A percentile compares a stretch with the other conserved stretches of the same genome.
Conservation (phyloP, 2,329 filamentous ascomycete species). For the Calonectria leucothoes region DNA sequence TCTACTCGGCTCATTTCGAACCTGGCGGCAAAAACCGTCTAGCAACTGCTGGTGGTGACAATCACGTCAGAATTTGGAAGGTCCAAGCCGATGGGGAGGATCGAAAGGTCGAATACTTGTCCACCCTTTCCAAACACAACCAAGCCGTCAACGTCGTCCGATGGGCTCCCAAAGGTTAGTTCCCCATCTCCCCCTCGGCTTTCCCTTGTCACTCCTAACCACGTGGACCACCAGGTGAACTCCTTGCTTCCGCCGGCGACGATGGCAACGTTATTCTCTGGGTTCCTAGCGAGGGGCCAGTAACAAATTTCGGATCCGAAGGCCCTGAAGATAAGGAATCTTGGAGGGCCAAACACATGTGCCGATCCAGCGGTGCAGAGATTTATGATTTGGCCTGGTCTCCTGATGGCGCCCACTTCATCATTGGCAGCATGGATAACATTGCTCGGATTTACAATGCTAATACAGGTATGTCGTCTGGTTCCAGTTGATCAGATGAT, state of each 20-base stretch:
- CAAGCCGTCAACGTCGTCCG: conserved; percentile 98
- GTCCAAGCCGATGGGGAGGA: conserved; percentile 87
- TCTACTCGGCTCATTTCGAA: conserved; percentile 98
- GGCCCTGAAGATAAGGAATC: conserved; percentile 93
- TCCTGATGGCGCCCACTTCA: conserved; percentile 95
- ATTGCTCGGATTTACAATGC: conserved; percentile 97
- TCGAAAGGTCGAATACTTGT: conserved; percentile 89
- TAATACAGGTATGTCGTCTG: conserved; percentile 75
- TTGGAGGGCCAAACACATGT: conserved; percentile 98
- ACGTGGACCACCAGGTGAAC: conserved; percentile 73
- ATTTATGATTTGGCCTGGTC: conserved; percentile 99
- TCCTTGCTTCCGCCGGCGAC: conserved; percentile 94
- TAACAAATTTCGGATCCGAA: conserved; percentile 82
- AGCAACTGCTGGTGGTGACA: conserved; percentile 95
- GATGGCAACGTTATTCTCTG: conserved; percentile 97
- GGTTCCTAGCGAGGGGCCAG: conserved; percentile 85
- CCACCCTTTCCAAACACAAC: conserved; percentile 91
- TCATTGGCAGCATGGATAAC: conserved; percentile 99
- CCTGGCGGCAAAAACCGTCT: conserved; percentile 90
- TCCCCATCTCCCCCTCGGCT: neutral
- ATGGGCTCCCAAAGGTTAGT: conserved; percentile 90
- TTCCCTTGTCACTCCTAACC: conserved; percentile 26
- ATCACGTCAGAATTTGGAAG: conserved; percentile 96
- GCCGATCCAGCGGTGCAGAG: conserved; percentile 91
- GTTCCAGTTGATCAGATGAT: neutral